Evolutionary conservation across 202 grass and related monocot species (phyloP).

Genomic region (Zoysia matrella): DNA sequence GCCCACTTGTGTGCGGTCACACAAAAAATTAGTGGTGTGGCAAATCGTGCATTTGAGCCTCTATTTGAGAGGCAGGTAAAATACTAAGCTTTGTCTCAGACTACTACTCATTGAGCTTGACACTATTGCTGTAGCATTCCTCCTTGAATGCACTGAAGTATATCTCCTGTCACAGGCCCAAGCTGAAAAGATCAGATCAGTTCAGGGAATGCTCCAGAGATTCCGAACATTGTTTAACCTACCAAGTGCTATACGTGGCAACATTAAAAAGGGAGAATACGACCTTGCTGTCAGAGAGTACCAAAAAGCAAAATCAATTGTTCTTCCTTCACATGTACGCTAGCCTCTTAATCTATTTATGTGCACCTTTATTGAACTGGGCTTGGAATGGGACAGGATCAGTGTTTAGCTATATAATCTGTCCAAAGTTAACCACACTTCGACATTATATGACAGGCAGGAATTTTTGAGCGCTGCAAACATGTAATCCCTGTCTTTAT

Average conservation of each 20-base stretch:
- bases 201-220: constrained; percentile 99
- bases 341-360: constrained; percentile 41
- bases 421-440: not conserved
- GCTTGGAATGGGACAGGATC: not conserved
- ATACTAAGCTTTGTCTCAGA: constrained; percentile 32
- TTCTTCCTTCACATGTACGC: constrained; percentile 98
- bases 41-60: constrained; percentile 96
- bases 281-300: constrained; percentile 99
- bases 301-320: constrained; percentile 99
- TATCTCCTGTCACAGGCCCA: constrained; percentile 67
- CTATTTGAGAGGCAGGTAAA: constrained; percentile 99
- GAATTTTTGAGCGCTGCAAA: not conserved
- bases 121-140: constrained; percentile 12
- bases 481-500: constrained; percentile 1
- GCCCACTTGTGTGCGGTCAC: constrained; percentile 85
- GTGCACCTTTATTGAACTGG: constrained; percentile 16
- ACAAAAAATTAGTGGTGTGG: constrained; percentile 77
- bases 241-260: constrained; percentile 92
- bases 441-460: not conserved
- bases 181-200: constrained; percentile 99
- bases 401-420: constrained; percentile 17
- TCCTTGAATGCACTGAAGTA: constrained; percentile 43
- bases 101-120: constrained; percentile 28
- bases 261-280: constrained; percentile 96
- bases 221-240: constrained; percentile 96